phyloP scores from a whole-genome alignment of 106 monocot species.

The Dendrobium nobile region DNA sequence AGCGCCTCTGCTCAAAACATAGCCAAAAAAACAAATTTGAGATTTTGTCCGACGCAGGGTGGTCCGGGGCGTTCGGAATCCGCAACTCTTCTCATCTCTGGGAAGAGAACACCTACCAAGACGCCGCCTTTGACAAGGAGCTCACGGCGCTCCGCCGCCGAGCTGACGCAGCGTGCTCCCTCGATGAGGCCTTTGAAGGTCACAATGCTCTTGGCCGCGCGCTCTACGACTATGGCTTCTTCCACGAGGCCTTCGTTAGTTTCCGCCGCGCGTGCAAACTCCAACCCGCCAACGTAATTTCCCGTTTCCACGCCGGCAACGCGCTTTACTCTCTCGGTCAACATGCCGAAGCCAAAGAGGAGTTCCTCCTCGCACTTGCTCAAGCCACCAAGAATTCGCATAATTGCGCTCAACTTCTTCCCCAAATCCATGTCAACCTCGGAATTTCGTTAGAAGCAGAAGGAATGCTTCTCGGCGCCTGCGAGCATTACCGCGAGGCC shows the following conservation, averaged over 20 bases:
- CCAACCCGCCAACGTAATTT: conserved; percentile 50
- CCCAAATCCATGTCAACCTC: conserved; percentile 78
- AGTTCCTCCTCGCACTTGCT: conserved; percentile 67
- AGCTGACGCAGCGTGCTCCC: conserved; percentile 8
- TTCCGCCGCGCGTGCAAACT: conserved; percentile 69
- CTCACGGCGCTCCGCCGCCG: conserved; percentile 34
- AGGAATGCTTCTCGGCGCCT: conserved; percentile 66
- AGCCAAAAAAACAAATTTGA: conserved; percentile 47
- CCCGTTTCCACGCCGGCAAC: conserved; percentile 65
- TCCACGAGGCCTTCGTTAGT: conserved; percentile 43
- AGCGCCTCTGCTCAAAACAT: conserved; percentile 53
- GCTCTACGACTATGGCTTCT: conserved; percentile 57
- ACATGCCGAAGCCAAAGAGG: conserved; percentile 65
- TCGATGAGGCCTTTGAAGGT: conserved; percentile 71
- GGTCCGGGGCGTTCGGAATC: no score
- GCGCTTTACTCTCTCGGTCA: conserved; percentile 56
- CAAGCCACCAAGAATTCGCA: conserved; percentile 55
- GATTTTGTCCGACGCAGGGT: conserved; percentile 48
- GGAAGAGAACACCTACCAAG: conserved; percentile 55
- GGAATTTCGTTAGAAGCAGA: conserved; percentile 66
- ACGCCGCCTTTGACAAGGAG: conserved; percentile 52
- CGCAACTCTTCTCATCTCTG: conserved; percentile 18
- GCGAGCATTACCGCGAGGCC: conserved; percentile 77
- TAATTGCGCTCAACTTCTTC: conserved; percentile 53
- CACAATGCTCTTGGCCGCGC: conserved; percentile 63